phyloP scores from a whole-genome alignment of 2,329 filamentous ascomycete species.

The Lizonia empirigonia region DNA sequence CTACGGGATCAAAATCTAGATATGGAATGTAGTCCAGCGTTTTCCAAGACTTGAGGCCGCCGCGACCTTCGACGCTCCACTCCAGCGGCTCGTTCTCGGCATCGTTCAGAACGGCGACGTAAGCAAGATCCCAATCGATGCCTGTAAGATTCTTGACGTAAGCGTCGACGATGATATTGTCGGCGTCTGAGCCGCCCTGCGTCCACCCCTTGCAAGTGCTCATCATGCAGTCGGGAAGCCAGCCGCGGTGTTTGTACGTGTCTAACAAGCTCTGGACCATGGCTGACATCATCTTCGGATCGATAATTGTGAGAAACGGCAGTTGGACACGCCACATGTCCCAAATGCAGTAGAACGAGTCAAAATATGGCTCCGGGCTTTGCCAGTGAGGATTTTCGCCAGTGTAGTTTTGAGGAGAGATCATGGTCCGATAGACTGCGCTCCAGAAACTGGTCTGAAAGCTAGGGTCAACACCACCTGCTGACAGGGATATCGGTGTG shows the following conservation, averaged over 20 bases:
- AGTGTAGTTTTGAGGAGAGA: constrained; percentile 56
- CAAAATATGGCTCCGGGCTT: constrained; percentile 53
- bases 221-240: constrained; percentile 79
- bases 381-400: constrained; percentile 56
- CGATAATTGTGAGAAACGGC: constrained; percentile 70
- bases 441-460: constrained; percentile 53
- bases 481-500: constrained; percentile 46
- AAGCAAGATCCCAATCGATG: constrained; percentile 47
- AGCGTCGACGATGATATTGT: constrained; percentile 71
- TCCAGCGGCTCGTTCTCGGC: constrained; percentile 49
- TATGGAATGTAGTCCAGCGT: constrained; percentile 46
- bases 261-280: constrained; percentile 76
- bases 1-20: constrained; percentile 50
- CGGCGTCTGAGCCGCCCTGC: constrained; percentile 77
- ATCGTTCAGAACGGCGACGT: constrained; percentile 47
- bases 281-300: constrained; percentile 66
- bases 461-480: constrained; percentile 43
- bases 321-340: constrained; percentile 59
- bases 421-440: constrained; percentile 52
- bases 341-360: constrained; percentile 66
- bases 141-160: constrained; percentile 69
- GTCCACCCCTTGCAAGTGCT: constrained; percentile 75
- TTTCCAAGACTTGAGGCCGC: constrained; percentile 48
- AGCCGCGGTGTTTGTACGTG: constrained; percentile 73
- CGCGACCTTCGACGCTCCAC: constrained; percentile 47